phyloP scores from a whole-genome alignment of 2,329 filamentous ascomycete genomes.

The Arthrobotrys megalospora region DNA sequence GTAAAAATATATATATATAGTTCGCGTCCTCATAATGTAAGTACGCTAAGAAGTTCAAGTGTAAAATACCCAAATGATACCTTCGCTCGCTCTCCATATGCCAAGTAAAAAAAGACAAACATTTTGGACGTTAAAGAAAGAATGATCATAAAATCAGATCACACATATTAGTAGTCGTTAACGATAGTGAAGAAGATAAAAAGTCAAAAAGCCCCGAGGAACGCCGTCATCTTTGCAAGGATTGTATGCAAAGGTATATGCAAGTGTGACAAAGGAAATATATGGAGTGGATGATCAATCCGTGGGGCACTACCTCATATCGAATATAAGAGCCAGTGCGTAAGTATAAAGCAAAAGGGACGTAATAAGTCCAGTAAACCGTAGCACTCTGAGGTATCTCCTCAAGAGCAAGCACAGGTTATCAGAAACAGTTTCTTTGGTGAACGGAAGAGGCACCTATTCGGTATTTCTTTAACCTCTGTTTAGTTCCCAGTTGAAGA shows the following conservation, averaged over 20 bases:
- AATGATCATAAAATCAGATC: constrained; percentile 8
- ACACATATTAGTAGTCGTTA: constrained; percentile 22
- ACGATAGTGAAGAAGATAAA: constrained; percentile 11
- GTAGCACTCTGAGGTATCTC: constrained; percentile 8
- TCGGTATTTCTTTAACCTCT: constrained; percentile 38
- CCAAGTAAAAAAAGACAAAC: neutral
- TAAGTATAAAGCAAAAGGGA: constrained; percentile 7
- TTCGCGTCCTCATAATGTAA: neutral
- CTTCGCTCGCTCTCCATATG: constrained; percentile 19
- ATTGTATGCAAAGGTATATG: constrained; percentile 19
- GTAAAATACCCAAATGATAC: constrained; percentile 2
- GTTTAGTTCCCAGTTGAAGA: constrained; percentile 53
- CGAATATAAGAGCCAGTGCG: neutral
- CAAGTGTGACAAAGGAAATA: constrained; percentile 41
- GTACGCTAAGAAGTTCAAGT: neutral
- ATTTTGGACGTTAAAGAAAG: neutral
- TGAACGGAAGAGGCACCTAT: constrained; percentile 59
- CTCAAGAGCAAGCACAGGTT: constrained; percentile 22
- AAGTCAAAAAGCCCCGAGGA: neutral
- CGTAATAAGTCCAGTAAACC: neutral
- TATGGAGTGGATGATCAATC: constrained; percentile 53
- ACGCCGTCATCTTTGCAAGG: constrained; percentile 12
- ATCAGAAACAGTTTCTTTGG: constrained; percentile 16
- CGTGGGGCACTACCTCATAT: constrained; percentile 22
- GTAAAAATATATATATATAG: constrained; percentile 3